phyloP scores from a whole-genome alignment of 75 land plant species.

The Cupressus sempervirens region DNA sequence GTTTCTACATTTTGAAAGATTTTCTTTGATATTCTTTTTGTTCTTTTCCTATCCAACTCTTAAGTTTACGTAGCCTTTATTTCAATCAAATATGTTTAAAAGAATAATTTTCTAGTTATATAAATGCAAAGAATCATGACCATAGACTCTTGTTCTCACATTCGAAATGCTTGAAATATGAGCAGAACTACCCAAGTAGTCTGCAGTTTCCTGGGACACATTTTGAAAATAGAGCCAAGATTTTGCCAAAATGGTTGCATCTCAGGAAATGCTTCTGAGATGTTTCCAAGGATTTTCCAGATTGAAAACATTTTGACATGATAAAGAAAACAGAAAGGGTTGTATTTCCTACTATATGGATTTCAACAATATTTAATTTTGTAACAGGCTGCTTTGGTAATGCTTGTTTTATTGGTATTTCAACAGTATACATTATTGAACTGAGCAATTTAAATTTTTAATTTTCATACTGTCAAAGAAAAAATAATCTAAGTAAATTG shows the following conservation, averaged over 20 bases:
- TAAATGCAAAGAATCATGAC: not conserved
- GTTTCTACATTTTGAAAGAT: not conserved
- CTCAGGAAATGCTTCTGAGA: not conserved
- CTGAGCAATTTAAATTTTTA: no score
- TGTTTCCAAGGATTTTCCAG: not conserved
- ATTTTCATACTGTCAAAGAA: not conserved
- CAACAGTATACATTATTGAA: no score
- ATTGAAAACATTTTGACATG: not conserved
- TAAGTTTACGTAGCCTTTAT: not conserved
- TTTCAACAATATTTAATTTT: not conserved
- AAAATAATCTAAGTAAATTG: not conserved
- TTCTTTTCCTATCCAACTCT: not conserved
- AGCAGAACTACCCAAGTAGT: not conserved
- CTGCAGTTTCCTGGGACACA: not conserved
- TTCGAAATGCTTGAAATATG: not conserved
- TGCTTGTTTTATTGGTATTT: no score
- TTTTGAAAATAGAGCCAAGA: not conserved
- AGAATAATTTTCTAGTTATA: not conserved
- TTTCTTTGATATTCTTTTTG: not conserved
- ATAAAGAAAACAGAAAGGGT: not conserved
- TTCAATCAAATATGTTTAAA: no score
- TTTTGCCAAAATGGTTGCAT: not conserved
- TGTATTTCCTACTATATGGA: not conserved
- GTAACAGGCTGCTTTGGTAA: no score
- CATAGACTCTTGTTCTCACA: not conserved